These are phyloP conservation scores for Pachyrhizus erosus DNA, from an alignment of 306 rosid species.

Conservation along the genomic window DNA sequence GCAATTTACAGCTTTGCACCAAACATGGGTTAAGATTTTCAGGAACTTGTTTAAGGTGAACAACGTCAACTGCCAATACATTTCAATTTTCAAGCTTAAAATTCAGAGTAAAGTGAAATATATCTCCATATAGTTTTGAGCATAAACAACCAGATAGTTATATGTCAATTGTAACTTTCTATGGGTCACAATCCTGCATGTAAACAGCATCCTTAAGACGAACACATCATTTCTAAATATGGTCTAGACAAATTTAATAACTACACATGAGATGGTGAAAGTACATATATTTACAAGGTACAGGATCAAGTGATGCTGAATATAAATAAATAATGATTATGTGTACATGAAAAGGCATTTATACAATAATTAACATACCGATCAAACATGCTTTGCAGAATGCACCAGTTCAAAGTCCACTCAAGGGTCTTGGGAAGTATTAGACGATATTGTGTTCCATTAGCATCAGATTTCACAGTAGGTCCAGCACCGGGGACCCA, in stretches of 20 bases:
- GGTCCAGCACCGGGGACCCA: slow-evolving; percentile 97
- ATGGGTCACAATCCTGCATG: not conserved
- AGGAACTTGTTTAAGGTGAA: not conserved
- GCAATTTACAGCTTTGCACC: not conserved
- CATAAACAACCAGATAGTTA: not conserved
- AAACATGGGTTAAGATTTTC: not conserved
- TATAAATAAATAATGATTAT: not conserved
- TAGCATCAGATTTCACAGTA: slow-evolving; percentile 55
- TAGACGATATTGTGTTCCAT: slow-evolving; percentile 60
- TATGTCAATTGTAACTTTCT: slow-evolving; percentile 4
- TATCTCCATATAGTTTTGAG: not conserved
- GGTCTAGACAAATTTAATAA: not conserved
- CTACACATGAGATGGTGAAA: slow-evolving; percentile 11
- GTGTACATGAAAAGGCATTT: not conserved
- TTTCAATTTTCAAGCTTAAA: not conserved
- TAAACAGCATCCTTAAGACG: slow-evolving; percentile 27
- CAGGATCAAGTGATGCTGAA: slow-evolving; percentile 26
- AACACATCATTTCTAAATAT: slow-evolving; percentile 1
- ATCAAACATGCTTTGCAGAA: slow-evolving; percentile 98
- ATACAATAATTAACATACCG: slow-evolving; percentile 59
- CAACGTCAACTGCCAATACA: not conserved
- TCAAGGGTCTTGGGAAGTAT: slow-evolving; percentile 89
- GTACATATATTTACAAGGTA: not conserved
- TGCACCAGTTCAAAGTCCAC: slow-evolving; percentile 97
- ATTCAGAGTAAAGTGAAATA: not conserved